Base-by-base conservation (phyloP, 176 grass and related monocot species). In the Oryza punctata region DNA sequence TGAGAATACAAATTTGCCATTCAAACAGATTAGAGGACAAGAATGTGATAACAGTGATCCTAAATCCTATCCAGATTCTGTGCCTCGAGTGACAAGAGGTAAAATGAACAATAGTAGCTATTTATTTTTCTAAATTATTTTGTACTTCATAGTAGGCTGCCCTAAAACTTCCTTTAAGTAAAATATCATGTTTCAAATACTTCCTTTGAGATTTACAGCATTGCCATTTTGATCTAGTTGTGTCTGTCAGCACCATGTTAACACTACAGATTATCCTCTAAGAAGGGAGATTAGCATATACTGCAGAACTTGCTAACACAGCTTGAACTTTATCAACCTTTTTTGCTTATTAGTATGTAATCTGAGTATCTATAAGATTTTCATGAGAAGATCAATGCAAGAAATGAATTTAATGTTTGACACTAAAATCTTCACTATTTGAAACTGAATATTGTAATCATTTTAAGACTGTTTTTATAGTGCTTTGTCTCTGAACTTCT, bases 1-100 rank as follows among this genome's bases (percentile, higher is more conserved):
- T 43, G 78, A 61, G 47, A 73, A 87, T 75, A 91, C 79, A 69
- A 88, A 23, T 67, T 47, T 74, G 49, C 15, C 67, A 43, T 85
- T 73, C 67, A 76, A 89, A 83, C 84, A 87, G 46, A 64, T 85
- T 78, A 86, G 87, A 77, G 84, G 52, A 69, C 82, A 84, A 80
- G 85, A 85, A 75, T 87, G 65, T 54, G 90, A 77, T 35, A 77
- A 66, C 78, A 85, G 78, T 80, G 89, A 98, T 80, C 81, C 85
- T 88, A 90, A 90, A 33, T 78, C 86, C 59, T 72, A 45, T 79
- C 47, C 77, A 70, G 85, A 86, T 90, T 87, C 74, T 71, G 46
- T 40, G 44, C 83, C 65, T 80, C 83, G 88, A 69, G 80, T 76
- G 38, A 75, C 68, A 27, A 91, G 83, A 87, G 92, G 94, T 97